These are phyloP conservation scores for Globisporangium emineosum DNA, from an alignment of 352 stramenopile species.

Conservation along the genomic window DNA sequence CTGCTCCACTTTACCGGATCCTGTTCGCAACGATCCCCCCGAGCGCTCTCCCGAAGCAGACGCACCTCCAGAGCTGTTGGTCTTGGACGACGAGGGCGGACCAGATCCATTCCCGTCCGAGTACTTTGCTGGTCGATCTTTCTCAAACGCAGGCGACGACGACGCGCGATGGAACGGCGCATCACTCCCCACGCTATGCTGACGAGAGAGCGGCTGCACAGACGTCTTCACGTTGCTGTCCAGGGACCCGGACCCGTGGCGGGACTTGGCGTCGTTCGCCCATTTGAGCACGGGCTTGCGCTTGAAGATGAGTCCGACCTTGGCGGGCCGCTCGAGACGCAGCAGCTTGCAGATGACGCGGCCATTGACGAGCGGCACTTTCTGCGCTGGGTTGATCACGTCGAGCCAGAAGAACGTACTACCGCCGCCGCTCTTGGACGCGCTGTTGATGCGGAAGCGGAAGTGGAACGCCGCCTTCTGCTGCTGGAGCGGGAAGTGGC, in stretches of 20 bases:
- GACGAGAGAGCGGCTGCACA: slow-evolving; percentile 22
- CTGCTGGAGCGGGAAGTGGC: slow-evolving; percentile 58
- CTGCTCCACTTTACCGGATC: slow-evolving; percentile 23
- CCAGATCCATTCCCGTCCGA: slow-evolving; percentile 36
- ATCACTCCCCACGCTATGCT: slow-evolving; percentile 20
- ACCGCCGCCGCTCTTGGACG: slow-evolving; percentile 28
- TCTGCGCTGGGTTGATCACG: slow-evolving; percentile 44
- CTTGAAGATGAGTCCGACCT: slow-evolving; percentile 63
- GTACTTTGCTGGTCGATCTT: slow-evolving; percentile 62
- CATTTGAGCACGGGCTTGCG: slow-evolving; percentile 74
- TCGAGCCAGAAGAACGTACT: slow-evolving; percentile 84
- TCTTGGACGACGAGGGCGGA: neutral
- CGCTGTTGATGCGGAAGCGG: slow-evolving; percentile 76
- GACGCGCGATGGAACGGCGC: slow-evolving; percentile 40
- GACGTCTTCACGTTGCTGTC: slow-evolving; percentile 18
- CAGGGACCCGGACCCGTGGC: slow-evolving; percentile 5
- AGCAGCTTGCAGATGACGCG: slow-evolving; percentile 84
- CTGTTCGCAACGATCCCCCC: slow-evolving; percentile 26
- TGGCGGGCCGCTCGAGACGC: slow-evolving; percentile 53
- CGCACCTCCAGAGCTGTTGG: slow-evolving; percentile 18
- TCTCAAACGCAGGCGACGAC: slow-evolving; percentile 42
- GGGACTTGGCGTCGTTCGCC: slow-evolving; percentile 24
- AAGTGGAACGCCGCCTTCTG: slow-evolving; percentile 63
- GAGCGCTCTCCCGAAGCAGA: neutral
- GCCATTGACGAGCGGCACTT: slow-evolving; percentile 71